phyloP scores from a whole-genome alignment of 352 stramenopile species.

The Phytophthora crassamura region DNA sequence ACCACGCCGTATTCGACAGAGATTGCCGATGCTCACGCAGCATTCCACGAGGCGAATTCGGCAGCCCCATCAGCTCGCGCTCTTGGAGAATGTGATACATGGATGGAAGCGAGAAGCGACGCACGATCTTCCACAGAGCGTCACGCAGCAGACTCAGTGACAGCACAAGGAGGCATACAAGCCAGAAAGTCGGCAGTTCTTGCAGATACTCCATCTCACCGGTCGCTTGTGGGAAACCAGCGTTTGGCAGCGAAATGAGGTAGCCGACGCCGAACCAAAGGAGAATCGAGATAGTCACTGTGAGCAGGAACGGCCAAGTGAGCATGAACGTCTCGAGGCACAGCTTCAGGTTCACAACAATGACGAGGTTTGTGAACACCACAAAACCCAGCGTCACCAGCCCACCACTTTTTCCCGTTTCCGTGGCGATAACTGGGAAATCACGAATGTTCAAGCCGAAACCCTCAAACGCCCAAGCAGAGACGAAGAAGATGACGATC shows the following conservation, averaged over 20 bases:
- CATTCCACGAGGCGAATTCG: conserved; percentile 67
- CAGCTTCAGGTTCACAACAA: conserved; percentile 82
- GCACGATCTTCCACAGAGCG: conserved; percentile 76
- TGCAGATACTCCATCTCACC: conserved; percentile 79
- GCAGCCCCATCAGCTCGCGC: conserved; percentile 66
- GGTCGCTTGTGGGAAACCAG: conserved; percentile 61
- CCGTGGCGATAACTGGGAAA: conserved; percentile 42
- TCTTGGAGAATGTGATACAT: conserved; percentile 86
- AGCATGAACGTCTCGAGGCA: conserved; percentile 78
- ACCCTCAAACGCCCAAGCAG: conserved; percentile 66
- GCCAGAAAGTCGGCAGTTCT: conserved; percentile 64
- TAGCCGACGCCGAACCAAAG: conserved; percentile 73
- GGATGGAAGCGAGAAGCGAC: conserved; percentile 64
- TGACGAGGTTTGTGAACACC: conserved; percentile 82
- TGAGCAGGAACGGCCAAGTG: conserved; percentile 77
- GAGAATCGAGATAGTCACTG: conserved; percentile 56
- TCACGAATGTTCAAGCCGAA: conserved; percentile 31
- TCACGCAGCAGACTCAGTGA: conserved; percentile 72
- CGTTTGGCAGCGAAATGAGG: conserved; percentile 61
- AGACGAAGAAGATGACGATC: conserved; percentile 85
- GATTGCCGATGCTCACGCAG: conserved; percentile 39
- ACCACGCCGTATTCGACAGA: conserved; percentile 36
- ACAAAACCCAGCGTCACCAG: conserved; percentile 77
- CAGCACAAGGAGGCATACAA: conserved; percentile 64
- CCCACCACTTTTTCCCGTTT: conserved; percentile 56